phyloP scores from a whole-genome alignment of 352 stramenopile species.

The Phytopythium delawarense region DNA sequence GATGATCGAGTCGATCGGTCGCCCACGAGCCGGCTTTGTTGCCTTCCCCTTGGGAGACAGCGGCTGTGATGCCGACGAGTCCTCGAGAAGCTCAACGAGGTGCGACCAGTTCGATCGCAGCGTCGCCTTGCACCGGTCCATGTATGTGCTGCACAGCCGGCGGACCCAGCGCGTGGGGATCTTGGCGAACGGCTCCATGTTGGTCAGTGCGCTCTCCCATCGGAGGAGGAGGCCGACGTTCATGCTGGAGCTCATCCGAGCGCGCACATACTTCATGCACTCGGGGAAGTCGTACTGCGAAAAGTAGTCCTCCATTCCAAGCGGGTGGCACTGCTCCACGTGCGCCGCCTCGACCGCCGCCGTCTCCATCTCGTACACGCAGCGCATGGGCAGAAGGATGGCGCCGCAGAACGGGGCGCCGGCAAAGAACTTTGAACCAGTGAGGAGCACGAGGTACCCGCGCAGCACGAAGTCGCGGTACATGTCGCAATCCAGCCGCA shows the following conservation, averaged over 20 bases:
- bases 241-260: constrained; percentile 48
- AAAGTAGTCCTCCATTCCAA: constrained; percentile 82
- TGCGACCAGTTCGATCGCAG: constrained; percentile 33
- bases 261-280: constrained; percentile 59
- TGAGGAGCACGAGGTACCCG: constrained; percentile 76
- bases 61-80: constrained; percentile 9
- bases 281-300: constrained; percentile 71
- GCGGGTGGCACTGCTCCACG: constrained; percentile 56
- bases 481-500: constrained; percentile 58
- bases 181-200: constrained; percentile 73
- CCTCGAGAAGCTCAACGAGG: constrained; percentile 44
- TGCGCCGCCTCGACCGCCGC: constrained; percentile 41
- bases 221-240: constrained; percentile 77
- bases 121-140: constrained; percentile 43
- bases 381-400: constrained; percentile 74
- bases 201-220: constrained; percentile 74
- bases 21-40: constrained; percentile 15
- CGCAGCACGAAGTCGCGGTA: constrained; percentile 61
- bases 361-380: constrained; percentile 77
- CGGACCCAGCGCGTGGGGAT: constrained; percentile 46
- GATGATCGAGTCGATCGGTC: constrained; percentile 69
- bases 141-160: constrained; percentile 57
- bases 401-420: constrained; percentile 84
- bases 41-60: constrained; percentile 12
- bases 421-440: constrained; percentile 87